phyloP scores from a whole-genome alignment of 805 yeast species.

The Pichia manshurica region DNA sequence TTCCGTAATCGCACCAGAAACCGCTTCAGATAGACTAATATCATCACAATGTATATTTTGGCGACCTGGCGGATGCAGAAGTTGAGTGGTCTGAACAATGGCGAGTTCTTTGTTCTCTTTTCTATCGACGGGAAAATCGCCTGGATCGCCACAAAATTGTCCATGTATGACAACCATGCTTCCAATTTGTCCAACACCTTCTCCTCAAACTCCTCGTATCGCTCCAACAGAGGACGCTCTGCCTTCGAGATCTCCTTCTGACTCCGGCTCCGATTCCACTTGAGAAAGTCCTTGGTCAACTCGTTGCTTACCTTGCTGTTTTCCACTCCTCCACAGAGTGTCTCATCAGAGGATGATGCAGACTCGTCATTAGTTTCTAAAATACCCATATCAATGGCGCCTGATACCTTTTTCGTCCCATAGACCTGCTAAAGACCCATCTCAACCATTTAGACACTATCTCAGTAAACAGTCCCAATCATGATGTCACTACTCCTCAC shows the following conservation, averaged over 20 bases:
- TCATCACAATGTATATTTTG: slow-evolving; percentile 26
- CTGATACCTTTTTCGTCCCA: no score
- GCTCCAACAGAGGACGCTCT: neutral
- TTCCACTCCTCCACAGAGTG: no score
- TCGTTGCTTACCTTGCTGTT: no score
- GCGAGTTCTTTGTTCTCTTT: neutral
- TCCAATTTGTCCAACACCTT: slow-evolving; percentile 20
- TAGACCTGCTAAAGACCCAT: no score
- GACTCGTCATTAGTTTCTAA: no score
- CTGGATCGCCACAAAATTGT: slow-evolving; percentile 26
- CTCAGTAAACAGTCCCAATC: no score
- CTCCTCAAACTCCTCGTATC: slow-evolving; percentile 19
- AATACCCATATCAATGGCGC: no score
- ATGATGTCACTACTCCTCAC: no score
- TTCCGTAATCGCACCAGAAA: slow-evolving; percentile 19
- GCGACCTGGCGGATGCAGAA: slow-evolving; percentile 22
- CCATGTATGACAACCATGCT: slow-evolving; percentile 23
- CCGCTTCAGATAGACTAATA: slow-evolving; percentile 26
- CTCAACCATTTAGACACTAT: no score
- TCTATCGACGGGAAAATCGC: slow-evolving; percentile 20
- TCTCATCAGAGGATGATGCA: no score
- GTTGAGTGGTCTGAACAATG: slow-evolving; percentile 14
- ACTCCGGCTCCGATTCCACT: neutral
- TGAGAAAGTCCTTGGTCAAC: no score
- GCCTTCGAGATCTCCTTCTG: neutral